These are phyloP conservation scores for maize (Zea mays) DNA, from an alignment of 176 grass and related monocot genomes.

Conservation along the genomic window Zm-B73-REFERENCE-NAM-5.0 NC_050105.1:144614501-144615000, in stretches of 20 bases:
- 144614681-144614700: constrained; percentile 83
- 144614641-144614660: constrained; percentile 98
- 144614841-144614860: constrained; percentile 1
- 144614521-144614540: neutral
- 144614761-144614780: constrained; percentile 28
- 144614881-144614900: constrained; percentile 17
- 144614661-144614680: constrained; percentile 82
- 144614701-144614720: constrained; percentile 87
- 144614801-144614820: constrained; percentile 3
- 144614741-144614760: constrained; percentile 94
- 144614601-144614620: constrained; percentile 87
- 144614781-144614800: constrained; percentile 19
- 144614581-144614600: constrained; percentile 42
- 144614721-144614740: constrained; percentile 87
- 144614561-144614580: constrained; percentile 9
- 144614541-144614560: neutral
- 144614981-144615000: constrained; percentile 7
- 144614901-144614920: neutral
- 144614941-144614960: constrained; percentile 19
- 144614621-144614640: constrained; percentile 99
- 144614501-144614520: constrained; percentile 9
- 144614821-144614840: constrained; percentile 25
- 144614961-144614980: constrained; percentile 6
- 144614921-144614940: constrained; percentile 29
- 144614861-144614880: constrained; percentile 18